Base-by-base conservation (phyloP, 148 eudicot genomes). In the Camellia lanceoleosa region DNA sequence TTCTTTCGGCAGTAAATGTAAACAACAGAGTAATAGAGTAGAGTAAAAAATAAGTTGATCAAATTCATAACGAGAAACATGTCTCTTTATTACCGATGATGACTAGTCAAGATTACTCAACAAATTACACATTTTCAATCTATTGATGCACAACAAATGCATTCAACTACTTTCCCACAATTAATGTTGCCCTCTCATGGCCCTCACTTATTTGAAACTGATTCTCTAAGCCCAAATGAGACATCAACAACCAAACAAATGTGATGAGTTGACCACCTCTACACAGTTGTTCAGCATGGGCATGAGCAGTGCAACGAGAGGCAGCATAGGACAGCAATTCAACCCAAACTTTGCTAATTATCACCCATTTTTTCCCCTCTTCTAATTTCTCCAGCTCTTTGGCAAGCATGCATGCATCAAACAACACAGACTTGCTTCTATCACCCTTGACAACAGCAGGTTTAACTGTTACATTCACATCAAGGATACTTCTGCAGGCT, bases 271-370 rank as follows among this genome's bases (percentile, higher is more conserved):
- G 10, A 8, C 42, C 41, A 10, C 71, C 46, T 5, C 12, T 38
- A 13, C 68, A 10, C 10, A 19, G 41, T 5, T 23, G 68, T 5
- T 9, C 68, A 2, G 41, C 8, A 19, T 64, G 68, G 12, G 8
- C 9, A 9, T 2, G 4, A 41, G 8, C 68, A 0, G 11, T 23
- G 68, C 68, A 19, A 7, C 12, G 9, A 64, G 11, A 19, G 0
- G 68, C 68, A 19, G 68, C 68, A 23, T 64, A 64, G 10, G 41
- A 64, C 4, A 64, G 68, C 42, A 64, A 19, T 10, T 64, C 68
- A 20, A 64, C 68, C 68, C 68, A 64, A 5, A 64, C 68, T 23
- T 64, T 64, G 68, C 68, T 64, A 3, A 64, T 64, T 64, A 64
- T 64, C 68, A 3, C 12, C 68, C 68, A 64, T 9, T 64, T 20